Base-by-base conservation (phyloP, 2,329 filamentous ascomycete species). In the Fusarium buharicum region DNA sequence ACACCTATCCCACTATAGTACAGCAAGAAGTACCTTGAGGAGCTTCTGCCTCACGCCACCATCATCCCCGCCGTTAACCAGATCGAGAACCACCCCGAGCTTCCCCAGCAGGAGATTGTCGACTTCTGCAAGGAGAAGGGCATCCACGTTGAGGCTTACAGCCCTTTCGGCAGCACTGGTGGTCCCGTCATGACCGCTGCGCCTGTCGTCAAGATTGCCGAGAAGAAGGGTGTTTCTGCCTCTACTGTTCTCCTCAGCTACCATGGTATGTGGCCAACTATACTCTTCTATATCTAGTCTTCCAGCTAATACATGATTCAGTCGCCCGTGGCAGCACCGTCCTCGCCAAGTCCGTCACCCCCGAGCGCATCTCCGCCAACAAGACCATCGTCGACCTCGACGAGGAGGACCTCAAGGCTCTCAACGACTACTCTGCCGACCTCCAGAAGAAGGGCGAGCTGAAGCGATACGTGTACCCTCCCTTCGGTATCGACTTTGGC, bases 121-220 rank as follows among this genome's bases (percentile, higher is more conserved):
- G 84, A 90, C 62, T 83, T 86, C 68, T 91, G 88, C 81, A 83
- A 83, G 56, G 78, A 81, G 55, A 88, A 90, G 75, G 85, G 85
- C 53, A 91, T 93, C 59, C 84, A 90, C 70, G 78, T 92, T 71
- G 88, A 91, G 64, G 89, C 90, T 14, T 93, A 92, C 79, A 86
- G 82, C 67, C 86, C 86, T n/a, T 78, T 89, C 1, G 86, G 86
- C 33, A 85, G 83, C 77, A 86, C 87, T 5, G 85, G 86, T 40
- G 84, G 86, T 12, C 88, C 89, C 49, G 79, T 90, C 56, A 79
- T 90, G 68, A 82, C 84, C 60, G 85, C 86, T 53, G 87, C 85
- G 72, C 82, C 85, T 1, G 82, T 88, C 31, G 77, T 88, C 46
- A 82, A 86, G 75, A 78, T 90, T 48, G 86, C 90, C 17, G 83